phyloP scores from a whole-genome alignment of 2,329 filamentous ascomycete genomes.

The Alternaria tenuissima region DNA sequence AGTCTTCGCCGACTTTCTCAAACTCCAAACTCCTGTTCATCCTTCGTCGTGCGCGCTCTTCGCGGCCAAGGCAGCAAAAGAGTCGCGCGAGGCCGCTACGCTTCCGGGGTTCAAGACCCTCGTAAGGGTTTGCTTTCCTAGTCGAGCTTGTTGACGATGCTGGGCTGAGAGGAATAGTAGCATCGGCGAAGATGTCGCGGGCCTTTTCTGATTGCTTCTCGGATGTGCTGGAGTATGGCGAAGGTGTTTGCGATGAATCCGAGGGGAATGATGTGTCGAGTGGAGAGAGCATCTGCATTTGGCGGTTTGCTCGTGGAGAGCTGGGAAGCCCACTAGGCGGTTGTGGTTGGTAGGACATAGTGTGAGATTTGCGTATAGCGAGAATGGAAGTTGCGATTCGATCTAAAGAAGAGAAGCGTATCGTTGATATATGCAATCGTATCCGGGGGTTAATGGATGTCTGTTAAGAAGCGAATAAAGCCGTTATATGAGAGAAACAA shows the following conservation, averaged over 20 bases:
- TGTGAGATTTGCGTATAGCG: slow-evolving; percentile 1
- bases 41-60: slow-evolving; percentile 39
- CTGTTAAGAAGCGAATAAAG: slow-evolving; percentile 14
- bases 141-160: slow-evolving; percentile 24
- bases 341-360: slow-evolving; percentile 30
- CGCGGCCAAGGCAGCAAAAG: slow-evolving; percentile 46
- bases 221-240: slow-evolving; percentile 25
- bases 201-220: slow-evolving; percentile 26
- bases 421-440: slow-evolving; percentile 12
- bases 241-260: slow-evolving; percentile 16
- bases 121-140: slow-evolving; percentile 28
- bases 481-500: slow-evolving; percentile 20
- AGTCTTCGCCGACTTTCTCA: slow-evolving; percentile 42
- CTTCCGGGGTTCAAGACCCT: slow-evolving; percentile 39
- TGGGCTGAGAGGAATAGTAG: slow-evolving; percentile 46
- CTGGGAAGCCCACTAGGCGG: slow-evolving; percentile 33
- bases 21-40: slow-evolving; percentile 32
- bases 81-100: slow-evolving; percentile 41
- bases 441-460: slow-evolving; percentile 13
- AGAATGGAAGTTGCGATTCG: not conserved
- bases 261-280: slow-evolving; percentile 32
- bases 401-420: not conserved
- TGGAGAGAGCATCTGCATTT: slow-evolving; percentile 29
- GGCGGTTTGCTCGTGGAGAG: slow-evolving; percentile 33
- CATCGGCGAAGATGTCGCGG: slow-evolving; percentile 44